Base-by-base conservation (phyloP, 2,329 filamentous ascomycete species). In the Calonectria naviculata region DNA sequence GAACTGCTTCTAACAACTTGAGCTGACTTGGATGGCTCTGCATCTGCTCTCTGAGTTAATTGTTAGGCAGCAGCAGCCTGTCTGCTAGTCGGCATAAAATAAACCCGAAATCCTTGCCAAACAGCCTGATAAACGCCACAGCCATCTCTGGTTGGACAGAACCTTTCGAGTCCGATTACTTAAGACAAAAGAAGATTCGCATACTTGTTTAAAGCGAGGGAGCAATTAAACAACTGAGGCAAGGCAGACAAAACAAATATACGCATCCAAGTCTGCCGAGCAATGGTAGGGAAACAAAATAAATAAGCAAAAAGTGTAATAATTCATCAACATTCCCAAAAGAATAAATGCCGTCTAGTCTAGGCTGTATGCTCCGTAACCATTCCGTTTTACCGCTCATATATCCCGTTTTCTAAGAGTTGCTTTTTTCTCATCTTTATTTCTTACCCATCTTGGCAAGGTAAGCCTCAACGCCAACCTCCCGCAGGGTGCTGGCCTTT, bases 391-490 rank as follows among this genome's bases (percentile, higher is more conserved):
- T 67, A 15, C 31, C 62, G 31, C 34, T 38, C 31, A 15, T 24
- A 17, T 56, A 13, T 58, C 21, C 52, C 31, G n/a, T 38, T 58
- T 58, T 19, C 52, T 21, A 38, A 38, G 34, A 13, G 3, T 28
- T 36, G 31, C 26, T 19, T 17, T 15, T 26, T 36, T 19, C 44
- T 28, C 19, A 21, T 8, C 2, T 24, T 47, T 61, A 67, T 61
- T 67, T 67, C 56, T 67, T 67, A 29, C 63, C 63, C 65, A 67
- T 62, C 63, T 63, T 56, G 10, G 58, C 63, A 13, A 70, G 29
- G 28, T 70, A 70, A 10, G 68, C 68, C 2, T 47, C 47, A 9
- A 54, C 64, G 5, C 49, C 56, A 38, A 70, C 66, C 29, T 63
- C 62, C 8, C 46, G 24, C 28, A 70, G 9, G 46, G 12, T 29